These are phyloP conservation scores for Cucurbita pepo DNA, from an alignment of 306 rosid species.

Conservation along the genomic window DNA sequence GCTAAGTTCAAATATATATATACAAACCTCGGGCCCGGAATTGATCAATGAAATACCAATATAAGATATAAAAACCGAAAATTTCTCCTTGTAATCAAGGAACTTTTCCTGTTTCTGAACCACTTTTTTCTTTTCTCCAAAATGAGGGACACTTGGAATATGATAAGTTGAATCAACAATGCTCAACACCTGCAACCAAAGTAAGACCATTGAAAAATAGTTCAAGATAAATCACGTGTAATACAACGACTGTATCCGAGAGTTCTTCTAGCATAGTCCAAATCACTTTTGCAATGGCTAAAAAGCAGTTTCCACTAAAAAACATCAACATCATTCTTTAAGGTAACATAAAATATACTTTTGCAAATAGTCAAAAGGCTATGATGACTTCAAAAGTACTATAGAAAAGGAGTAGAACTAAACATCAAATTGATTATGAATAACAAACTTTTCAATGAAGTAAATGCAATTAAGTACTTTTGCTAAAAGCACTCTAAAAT, in stretches of 20 bases:
- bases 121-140: constrained; percentile 28
- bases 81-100: constrained; percentile 49
- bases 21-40: constrained; percentile 56
- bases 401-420: neutral
- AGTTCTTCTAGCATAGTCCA: neutral
- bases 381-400: neutral
- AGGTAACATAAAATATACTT: neutral
- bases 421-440: neutral
- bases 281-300: neutral
- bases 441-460: neutral
- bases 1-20: constrained; percentile 2
- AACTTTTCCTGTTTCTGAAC: constrained; percentile 43
- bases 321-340: neutral
- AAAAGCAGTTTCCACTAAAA: neutral
- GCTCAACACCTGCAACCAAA: constrained; percentile 48
- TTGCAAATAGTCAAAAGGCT: neutral
- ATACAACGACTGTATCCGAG: neutral
- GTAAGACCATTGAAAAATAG: constrained; percentile 2
- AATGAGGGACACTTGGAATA: constrained; percentile 17
- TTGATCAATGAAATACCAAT: constrained; percentile 71
- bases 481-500: neutral
- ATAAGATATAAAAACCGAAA: constrained; percentile 47
- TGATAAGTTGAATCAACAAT: constrained; percentile 75
- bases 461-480: neutral
- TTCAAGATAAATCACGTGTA: neutral